Conservation (phyloP, 805 yeast species). For the Candida khao-thaluensis region DNA sequence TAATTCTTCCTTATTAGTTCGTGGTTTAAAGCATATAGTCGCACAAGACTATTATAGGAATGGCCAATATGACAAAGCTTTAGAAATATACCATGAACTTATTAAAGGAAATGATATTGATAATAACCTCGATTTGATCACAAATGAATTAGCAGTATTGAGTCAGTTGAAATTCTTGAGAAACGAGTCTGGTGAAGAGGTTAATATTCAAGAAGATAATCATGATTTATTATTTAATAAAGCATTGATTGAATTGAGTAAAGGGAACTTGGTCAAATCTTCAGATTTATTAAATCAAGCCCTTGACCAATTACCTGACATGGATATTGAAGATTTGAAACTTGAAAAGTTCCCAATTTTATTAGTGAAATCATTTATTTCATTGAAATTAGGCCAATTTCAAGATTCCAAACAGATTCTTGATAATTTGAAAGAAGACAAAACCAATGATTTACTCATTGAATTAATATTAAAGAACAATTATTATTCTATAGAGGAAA, state of each 20-base stretch:
- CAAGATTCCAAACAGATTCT: constrained; percentile 33
- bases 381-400: constrained; percentile 34
- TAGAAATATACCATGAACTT: constrained; percentile 45
- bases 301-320: constrained; percentile 37
- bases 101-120: constrained; percentile 32
- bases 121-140: constrained; percentile 51
- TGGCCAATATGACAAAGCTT: constrained; percentile 45
- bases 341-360: constrained; percentile 61
- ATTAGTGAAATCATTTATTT: constrained; percentile 58
- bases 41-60: constrained; percentile 55
- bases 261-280: constrained; percentile 39
- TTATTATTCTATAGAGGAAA: constrained; percentile 26
- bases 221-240: constrained; percentile 64
- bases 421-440: constrained; percentile 26
- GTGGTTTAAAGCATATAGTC: constrained; percentile 47
- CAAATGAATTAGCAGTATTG: constrained; percentile 67
- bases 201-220: constrained; percentile 4
- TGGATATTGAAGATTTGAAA: constrained; percentile 48
- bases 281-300: constrained; percentile 48
- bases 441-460: constrained; percentile 37
- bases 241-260: constrained; percentile 49
- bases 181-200: constrained; percentile 7
- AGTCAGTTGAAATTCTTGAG: constrained; percentile 42
- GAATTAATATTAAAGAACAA: constrained; percentile 48
- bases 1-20: constrained; percentile 18